Evolutionary conservation across 495 filamentous ascomycete genomes (phyloP).

Genomic region (Podospora didyma): DNA sequence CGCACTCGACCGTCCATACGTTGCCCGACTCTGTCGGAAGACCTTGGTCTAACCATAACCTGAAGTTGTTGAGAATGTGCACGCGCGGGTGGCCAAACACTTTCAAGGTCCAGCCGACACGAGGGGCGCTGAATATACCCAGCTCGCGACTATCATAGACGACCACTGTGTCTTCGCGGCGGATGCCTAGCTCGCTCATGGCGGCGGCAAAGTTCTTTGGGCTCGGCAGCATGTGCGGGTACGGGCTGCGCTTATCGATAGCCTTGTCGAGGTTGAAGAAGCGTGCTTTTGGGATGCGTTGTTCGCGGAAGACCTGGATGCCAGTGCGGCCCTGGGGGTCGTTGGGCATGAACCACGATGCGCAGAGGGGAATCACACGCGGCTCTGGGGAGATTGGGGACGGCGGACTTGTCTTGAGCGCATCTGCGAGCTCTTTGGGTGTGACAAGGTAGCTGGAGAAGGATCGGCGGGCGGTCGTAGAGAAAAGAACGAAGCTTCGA

Average conservation of each 20-base stretch:
- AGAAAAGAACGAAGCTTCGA: slow-evolving; percentile 12
- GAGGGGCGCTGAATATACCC: slow-evolving; percentile 89
- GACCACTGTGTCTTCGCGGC: slow-evolving; percentile 79
- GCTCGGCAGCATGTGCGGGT: slow-evolving; percentile 94
- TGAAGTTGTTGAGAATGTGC: slow-evolving; percentile 92
- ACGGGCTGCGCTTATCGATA: slow-evolving; percentile 80
- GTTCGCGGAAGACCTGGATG: slow-evolving; percentile 65
- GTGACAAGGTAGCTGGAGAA: slow-evolving; percentile 82
- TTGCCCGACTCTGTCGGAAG: slow-evolving; percentile 77
- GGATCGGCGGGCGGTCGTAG: slow-evolving; percentile 28
- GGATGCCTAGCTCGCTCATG: slow-evolving; percentile 84
- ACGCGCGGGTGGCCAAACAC: slow-evolving; percentile 89
- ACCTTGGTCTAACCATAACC: slow-evolving; percentile 78
- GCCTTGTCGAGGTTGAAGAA: slow-evolving; percentile 95
- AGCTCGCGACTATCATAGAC: slow-evolving; percentile 87
- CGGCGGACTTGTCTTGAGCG: slow-evolving; percentile 70
- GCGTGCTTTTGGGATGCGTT: slow-evolving; percentile 79
- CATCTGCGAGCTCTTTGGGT: slow-evolving; percentile 73
- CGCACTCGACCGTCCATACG: slow-evolving; percentile 55
- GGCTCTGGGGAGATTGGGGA: slow-evolving; percentile 72
- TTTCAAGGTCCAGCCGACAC: slow-evolving; percentile 87
- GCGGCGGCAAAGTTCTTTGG: slow-evolving; percentile 75
- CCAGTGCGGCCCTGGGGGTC: slow-evolving; percentile 69
- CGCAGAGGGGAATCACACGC: slow-evolving; percentile 81
- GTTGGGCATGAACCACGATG: slow-evolving; percentile 95